These are phyloP conservation scores for Neospermospora avenae DNA, from an alignment of 2,329 filamentous ascomycete species.

Conservation along the genomic window DNA sequence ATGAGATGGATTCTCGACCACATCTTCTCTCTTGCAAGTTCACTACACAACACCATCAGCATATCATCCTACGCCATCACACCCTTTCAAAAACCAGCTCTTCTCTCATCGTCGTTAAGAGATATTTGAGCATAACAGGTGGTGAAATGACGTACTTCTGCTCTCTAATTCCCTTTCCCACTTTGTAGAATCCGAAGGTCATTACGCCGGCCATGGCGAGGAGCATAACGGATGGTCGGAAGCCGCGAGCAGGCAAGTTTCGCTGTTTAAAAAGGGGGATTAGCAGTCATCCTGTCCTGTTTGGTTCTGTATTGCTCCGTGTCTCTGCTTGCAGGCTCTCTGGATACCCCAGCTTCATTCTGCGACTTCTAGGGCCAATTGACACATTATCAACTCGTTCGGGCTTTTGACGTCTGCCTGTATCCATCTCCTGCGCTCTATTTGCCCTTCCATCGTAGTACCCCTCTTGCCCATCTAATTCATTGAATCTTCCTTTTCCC, in stretches of 20 bases:
- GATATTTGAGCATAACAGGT: neutral
- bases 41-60: conserved; percentile 50
- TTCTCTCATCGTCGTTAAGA: too few relatives aligned
- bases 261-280: conserved; percentile 50
- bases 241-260: conserved; percentile 88
- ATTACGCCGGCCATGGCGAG: conserved; percentile 74
- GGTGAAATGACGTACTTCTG: conserved; percentile 65
- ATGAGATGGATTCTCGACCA: conserved; percentile 96
- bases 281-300: conserved; percentile 2
- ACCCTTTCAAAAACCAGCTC: too few relatives aligned
- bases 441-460: too few relatives aligned
- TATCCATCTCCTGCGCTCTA: too few relatives aligned
- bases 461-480: neutral
- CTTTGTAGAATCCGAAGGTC: conserved; percentile 86
- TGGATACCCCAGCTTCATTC: neutral
- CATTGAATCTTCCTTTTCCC: neutral
- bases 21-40: conserved; percentile 95
- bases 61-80: too few relatives aligned
- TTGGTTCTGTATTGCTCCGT: neutral
- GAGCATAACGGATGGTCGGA: conserved; percentile 78
- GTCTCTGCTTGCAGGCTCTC: neutral
- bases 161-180: conserved; percentile 80
- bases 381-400: too few relatives aligned
- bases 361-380: too few relatives aligned
- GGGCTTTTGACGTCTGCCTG: too few relatives aligned